Conservation (phyloP, 257 asterid genomes). For the Solanum gracilifrons region DNA sequence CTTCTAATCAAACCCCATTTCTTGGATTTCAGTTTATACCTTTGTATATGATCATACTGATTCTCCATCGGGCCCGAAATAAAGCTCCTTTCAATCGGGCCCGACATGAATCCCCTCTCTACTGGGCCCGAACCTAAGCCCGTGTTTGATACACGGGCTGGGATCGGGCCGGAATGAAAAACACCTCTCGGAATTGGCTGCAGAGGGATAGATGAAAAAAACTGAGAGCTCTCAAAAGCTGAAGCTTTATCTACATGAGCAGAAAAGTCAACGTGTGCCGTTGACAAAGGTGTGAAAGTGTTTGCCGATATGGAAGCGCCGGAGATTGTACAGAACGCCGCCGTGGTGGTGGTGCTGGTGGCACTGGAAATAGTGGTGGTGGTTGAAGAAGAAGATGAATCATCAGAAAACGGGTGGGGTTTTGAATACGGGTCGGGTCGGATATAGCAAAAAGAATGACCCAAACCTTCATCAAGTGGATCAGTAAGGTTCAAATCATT, state of each 20-base stretch:
- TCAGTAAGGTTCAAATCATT: slow-evolving; percentile 36
- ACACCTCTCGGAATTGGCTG: slow-evolving; percentile 56
- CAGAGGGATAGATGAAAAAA: slow-evolving; percentile 82
- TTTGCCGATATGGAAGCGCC: slow-evolving; percentile 98
- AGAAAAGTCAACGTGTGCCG: slow-evolving; percentile 33
- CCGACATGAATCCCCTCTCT: slow-evolving; percentile 84
- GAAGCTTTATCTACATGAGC: slow-evolving; percentile 65
- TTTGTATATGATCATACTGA: slow-evolving; percentile 59
- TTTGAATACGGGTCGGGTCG: slow-evolving; percentile 52
- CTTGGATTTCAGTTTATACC: slow-evolving; percentile 59
- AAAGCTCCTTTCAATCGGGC: slow-evolving; percentile 83
- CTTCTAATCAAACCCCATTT: slow-evolving; percentile 44
- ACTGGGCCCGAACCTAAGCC: slow-evolving; percentile 57
- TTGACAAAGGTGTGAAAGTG: slow-evolving; percentile 64
- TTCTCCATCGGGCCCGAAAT: slow-evolving; percentile 86
- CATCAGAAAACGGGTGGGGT: slow-evolving; percentile 29
- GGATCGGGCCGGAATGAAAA: slow-evolving; percentile 58
- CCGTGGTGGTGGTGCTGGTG: slow-evolving; percentile 18
- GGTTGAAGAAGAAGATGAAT: slow-evolving; percentile 19
- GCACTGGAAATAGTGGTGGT: slow-evolving; percentile 6
- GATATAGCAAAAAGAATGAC: slow-evolving; percentile 88
- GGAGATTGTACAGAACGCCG: slow-evolving; percentile 71
- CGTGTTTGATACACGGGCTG: slow-evolving; percentile 6
- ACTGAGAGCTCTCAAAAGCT: slow-evolving; percentile 81
- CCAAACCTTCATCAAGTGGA: slow-evolving; percentile 78